A percentile compares a stretch with the other conserved stretches of the same genome.
Conservation (phyloP, 768 basidiomycete species). For the Gelatoporia subvermispora region DNA sequence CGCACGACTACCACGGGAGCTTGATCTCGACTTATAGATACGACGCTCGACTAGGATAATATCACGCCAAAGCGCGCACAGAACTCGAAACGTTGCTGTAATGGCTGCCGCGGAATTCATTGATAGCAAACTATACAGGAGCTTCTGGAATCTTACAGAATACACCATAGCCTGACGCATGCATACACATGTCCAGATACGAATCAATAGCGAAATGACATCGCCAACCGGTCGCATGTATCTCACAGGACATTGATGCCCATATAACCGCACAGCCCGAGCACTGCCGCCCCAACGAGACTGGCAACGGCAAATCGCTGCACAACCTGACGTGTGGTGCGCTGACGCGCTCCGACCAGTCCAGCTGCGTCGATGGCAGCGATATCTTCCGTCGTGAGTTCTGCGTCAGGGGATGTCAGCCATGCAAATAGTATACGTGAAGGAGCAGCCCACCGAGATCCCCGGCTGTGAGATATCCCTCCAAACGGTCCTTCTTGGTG, state of each 20-base stretch:
- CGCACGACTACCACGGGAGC: no score
- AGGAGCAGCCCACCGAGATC: constrained; percentile 50
- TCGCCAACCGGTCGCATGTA: no score
- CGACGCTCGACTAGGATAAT: no score
- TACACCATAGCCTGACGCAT: no score
- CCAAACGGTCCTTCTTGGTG: constrained; percentile 58
- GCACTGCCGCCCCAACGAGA: constrained; percentile 15
- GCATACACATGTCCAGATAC: no score
- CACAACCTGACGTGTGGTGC: constrained; percentile 15
- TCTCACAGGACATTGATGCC: constrained; percentile 18
- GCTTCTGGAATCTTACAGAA: no score
- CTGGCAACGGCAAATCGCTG: constrained; percentile 14
- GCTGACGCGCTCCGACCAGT: constrained; percentile 29
- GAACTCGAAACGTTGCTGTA: no score
- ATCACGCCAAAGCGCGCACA: no score
- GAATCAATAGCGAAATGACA: no score
- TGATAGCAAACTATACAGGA: no score
- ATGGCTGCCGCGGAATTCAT: no score
- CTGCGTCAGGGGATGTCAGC: constrained; percentile 24
- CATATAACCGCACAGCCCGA: constrained; percentile 18
- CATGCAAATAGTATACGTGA: not conserved
- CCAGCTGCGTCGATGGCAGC: constrained; percentile 55
- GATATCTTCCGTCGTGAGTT: constrained; percentile 47
- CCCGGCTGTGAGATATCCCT: constrained; percentile 64
- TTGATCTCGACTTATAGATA: no score